Conservation (phyloP, 257 asterid species). For the Parsonsia alboflavescens region DNA sequence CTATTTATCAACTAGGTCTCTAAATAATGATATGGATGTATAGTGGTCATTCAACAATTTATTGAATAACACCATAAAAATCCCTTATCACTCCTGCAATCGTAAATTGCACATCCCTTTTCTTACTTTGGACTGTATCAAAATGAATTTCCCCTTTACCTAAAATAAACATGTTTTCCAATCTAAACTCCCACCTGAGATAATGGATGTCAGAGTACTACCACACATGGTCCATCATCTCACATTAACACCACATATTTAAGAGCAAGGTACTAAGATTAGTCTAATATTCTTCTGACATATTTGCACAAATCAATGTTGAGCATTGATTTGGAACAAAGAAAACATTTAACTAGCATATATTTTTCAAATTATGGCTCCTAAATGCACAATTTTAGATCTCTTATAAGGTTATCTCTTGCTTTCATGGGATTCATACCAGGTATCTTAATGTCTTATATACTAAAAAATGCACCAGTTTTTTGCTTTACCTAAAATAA, state of each 20-base stretch:
- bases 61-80: too few species aligned
- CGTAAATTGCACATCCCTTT: not conserved
- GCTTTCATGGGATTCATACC: not conserved
- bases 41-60: too few species aligned
- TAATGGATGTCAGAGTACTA: not conserved
- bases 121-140: too few species aligned
- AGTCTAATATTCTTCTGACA: not conserved
- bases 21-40: too few species aligned
- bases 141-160: too few species aligned
- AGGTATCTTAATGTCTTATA: not conserved
- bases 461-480: not conserved
- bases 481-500: not conserved
- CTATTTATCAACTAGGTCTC: too few species aligned
- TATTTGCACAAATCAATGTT: not conserved
- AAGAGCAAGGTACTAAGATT: not conserved
- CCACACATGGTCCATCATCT: not conserved
- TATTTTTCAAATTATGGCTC: not conserved
- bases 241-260: not conserved
- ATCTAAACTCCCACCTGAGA: too few species aligned
- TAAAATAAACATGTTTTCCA: too few species aligned
- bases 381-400: not conserved
- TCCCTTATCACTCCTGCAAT: too few species aligned
- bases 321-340: not conserved
- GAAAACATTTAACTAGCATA: not conserved
- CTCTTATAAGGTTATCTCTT: not conserved